phyloP scores from a whole-genome alignment of 495 filamentous ascomycete species.

The Aspergillus bridgeri region DNA sequence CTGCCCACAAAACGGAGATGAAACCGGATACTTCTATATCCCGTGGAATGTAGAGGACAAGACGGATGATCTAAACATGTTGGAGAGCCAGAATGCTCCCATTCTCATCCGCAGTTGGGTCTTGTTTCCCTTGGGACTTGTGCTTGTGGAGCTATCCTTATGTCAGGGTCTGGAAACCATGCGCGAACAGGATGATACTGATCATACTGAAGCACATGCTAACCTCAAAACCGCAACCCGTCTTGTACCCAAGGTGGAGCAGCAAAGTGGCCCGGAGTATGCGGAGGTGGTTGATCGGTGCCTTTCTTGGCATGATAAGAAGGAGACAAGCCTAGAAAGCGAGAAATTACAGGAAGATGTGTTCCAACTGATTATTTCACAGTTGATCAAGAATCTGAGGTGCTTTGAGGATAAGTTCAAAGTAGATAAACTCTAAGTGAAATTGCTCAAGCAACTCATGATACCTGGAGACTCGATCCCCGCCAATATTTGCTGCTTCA shows the following conservation, averaged over 20 bases:
- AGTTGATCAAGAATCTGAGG: background rate
- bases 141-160: conserved; percentile 34
- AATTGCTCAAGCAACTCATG: no score
- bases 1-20: no score
- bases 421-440: no score
- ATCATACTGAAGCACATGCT: conserved; percentile 15
- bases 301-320: conserved; percentile 22
- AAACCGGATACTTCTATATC: no score
- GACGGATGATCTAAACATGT: no score
- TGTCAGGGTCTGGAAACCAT: conserved; percentile 24
- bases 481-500: no score
- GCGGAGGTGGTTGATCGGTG: conserved; percentile 32
- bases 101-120: conserved; percentile 23
- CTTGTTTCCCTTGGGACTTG: conserved; percentile 29
- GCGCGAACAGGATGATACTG: conserved; percentile 19
- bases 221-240: conserved; percentile 24
- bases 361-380: conserved; percentile 26
- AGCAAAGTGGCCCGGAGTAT: conserved; percentile 26
- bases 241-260: conserved; percentile 19
- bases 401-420: background rate
- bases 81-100: no score
- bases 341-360: conserved; percentile 4
- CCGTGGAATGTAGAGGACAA: no score
- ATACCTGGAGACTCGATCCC: no score
- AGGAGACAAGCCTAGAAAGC: conserved; percentile 6